Evolutionary conservation across 176 grass and related monocot species (phyloP).

Genomic region (Zoysia pacifica): DNA sequence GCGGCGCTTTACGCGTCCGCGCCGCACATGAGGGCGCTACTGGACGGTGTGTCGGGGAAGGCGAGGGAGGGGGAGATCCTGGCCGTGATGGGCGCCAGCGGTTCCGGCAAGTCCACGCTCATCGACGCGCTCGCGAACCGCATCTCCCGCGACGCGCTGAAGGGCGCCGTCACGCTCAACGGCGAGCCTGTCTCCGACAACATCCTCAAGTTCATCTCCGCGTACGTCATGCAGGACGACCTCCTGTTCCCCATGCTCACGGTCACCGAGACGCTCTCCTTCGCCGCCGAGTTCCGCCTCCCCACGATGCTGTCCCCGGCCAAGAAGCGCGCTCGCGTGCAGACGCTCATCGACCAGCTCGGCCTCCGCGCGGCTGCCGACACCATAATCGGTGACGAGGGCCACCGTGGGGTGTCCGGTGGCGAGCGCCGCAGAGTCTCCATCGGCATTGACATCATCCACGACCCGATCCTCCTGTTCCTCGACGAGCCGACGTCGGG

Average conservation of each 20-base stretch:
- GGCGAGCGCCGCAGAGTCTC: slow-evolving; percentile 41
- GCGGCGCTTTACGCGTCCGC: slow-evolving; percentile 24
- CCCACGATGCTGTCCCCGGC: slow-evolving; percentile 59
- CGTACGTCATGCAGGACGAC: slow-evolving; percentile 98
- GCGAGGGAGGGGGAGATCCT: slow-evolving; percentile 79
- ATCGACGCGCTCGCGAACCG: slow-evolving; percentile 92
- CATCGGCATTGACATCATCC: slow-evolving; percentile 90
- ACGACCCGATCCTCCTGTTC: slow-evolving; percentile 88
- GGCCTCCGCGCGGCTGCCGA: slow-evolving; percentile 62
- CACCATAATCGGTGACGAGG: slow-evolving; percentile 95
- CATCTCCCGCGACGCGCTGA: slow-evolving; percentile 68
- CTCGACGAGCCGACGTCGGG: slow-evolving; percentile 97
- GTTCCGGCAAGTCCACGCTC: slow-evolving; percentile 93
- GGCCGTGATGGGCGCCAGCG: slow-evolving; percentile 86
- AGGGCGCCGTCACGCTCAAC: slow-evolving; percentile 77
- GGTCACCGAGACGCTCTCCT: slow-evolving; percentile 82
- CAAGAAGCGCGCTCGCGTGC: slow-evolving; percentile 82
- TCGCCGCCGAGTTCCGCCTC: slow-evolving; percentile 96
- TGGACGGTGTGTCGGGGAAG: slow-evolving; percentile 70
- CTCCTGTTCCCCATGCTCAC: slow-evolving; percentile 83
- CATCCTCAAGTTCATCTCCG: slow-evolving; percentile 74
- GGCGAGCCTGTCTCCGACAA: slow-evolving; percentile 61
- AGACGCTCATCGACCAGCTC: slow-evolving; percentile 84
- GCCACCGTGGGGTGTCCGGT: background rate
- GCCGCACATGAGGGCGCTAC: slow-evolving; percentile 51